Conservation (phyloP, 1,139 yeast species). For the Saccharomycopsis hybrid region DNA sequence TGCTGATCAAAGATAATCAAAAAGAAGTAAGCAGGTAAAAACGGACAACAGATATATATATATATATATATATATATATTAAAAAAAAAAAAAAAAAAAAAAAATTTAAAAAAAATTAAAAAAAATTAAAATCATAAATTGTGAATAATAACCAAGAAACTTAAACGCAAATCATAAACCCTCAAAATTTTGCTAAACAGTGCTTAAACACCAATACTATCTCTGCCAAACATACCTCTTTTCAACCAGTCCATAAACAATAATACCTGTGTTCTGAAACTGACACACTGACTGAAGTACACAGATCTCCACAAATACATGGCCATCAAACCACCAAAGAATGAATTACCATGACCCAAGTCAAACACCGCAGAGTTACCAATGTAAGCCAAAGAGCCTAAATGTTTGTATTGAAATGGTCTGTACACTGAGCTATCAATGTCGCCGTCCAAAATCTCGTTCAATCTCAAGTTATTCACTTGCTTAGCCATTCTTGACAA, state of each 20-base stretch:
- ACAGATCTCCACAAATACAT: slow-evolving; percentile 94
- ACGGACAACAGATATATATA: no score
- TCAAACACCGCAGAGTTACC: slow-evolving; percentile 97
- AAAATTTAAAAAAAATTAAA: no score
- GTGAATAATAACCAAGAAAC: no score
- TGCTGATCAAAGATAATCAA: no score
- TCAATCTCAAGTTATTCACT: slow-evolving; percentile 34
- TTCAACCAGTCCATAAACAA: slow-evolving; percentile 86
- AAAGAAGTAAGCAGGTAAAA: no score
- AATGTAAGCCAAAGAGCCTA: slow-evolving; percentile 73
- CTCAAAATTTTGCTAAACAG: no score
- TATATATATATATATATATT: no score
- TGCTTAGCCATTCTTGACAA: slow-evolving; percentile 66
- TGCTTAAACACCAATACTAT: slow-evolving; percentile 20
- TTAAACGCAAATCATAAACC: no score
- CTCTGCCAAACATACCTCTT: slow-evolving; percentile 53
- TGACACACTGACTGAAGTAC: slow-evolving; percentile 85
- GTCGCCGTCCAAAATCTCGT: slow-evolving; percentile 30
- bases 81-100: no score
- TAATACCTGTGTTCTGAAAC: slow-evolving; percentile 78
- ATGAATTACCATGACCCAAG: slow-evolving; percentile 75
- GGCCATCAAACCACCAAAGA: slow-evolving; percentile 80
- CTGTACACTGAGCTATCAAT: slow-evolving; percentile 39
- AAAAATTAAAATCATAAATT: no score
- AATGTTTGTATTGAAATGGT: slow-evolving; percentile 55